Percentiles rank a stretch among this genome's conserved stretches.
Evolutionary conservation across 1,139 yeast genomes (phyloP).

Genomic region (Protomyces lactucae-debilis): DNA sequence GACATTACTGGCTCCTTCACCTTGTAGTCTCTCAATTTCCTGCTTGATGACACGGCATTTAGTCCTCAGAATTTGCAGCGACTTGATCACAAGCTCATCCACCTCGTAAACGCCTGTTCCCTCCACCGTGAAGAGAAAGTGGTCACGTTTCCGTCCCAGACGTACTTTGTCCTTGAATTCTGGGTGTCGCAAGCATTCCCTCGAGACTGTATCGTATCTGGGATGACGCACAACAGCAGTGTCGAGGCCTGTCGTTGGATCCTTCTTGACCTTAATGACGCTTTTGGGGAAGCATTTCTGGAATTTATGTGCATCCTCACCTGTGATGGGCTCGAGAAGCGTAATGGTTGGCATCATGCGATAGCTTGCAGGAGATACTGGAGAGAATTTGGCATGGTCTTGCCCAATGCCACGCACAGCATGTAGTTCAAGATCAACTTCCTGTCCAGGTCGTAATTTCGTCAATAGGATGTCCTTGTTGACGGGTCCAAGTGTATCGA

Average conservation of each 20-base stretch:
- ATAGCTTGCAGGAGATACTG: slow-evolving; percentile 96
- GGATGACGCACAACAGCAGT: slow-evolving; percentile 76
- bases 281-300: slow-evolving; percentile 91
- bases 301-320: slow-evolving; percentile 70
- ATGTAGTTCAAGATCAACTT: slow-evolving; percentile 81
- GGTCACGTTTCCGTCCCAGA: slow-evolving; percentile 85
- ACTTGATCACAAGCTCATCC: slow-evolving; percentile 87
- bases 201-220: slow-evolving; percentile 89
- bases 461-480: slow-evolving; percentile 88
- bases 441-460: slow-evolving; percentile 95
- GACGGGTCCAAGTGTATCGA: slow-evolving; percentile 37
- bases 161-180: slow-evolving; percentile 86
- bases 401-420: slow-evolving; percentile 88
- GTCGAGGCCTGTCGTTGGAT: slow-evolving; percentile 46
- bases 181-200: slow-evolving; percentile 90
- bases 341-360: slow-evolving; percentile 88
- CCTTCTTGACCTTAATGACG: slow-evolving; percentile 67
- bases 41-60: slow-evolving; percentile 51
- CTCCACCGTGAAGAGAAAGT: slow-evolving; percentile 81
- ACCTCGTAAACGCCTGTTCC: slow-evolving; percentile 96
- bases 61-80: slow-evolving; percentile 74
- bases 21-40: slow-evolving; percentile 18
- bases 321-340: slow-evolving; percentile 63
- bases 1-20: not conserved
- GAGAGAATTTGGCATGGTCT: slow-evolving; percentile 96